These are phyloP conservation scores for Verticillium dahliae DNA, from an alignment of 2,329 filamentous ascomycete species.

Conservation along the genomic window DNA sequence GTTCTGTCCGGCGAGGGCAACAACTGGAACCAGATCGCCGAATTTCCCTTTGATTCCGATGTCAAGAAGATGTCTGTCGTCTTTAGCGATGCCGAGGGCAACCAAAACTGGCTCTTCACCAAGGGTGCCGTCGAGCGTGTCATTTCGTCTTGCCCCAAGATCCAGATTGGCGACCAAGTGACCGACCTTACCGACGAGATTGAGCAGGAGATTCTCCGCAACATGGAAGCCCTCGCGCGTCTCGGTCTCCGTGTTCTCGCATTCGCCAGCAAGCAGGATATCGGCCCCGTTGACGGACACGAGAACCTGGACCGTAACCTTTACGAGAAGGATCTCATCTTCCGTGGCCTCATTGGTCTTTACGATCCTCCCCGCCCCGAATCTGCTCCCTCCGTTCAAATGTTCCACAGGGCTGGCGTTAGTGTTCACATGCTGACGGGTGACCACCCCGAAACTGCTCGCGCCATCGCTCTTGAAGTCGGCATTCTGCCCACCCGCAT, in stretches of 20 bases:
- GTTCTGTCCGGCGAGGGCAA: conserved; percentile 42
- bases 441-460: conserved; percentile 59
- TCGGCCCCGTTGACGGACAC: conserved; percentile 23
- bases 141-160: conserved; percentile 52
- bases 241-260: conserved; percentile 65
- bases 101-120: conserved; percentile 46
- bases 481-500: conserved; percentile 52
- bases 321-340: conserved; percentile 55
- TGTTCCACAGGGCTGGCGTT: conserved; percentile 56
- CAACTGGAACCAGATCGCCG: conserved; percentile 52
- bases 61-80: conserved; percentile 75
- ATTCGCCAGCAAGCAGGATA: conserved; percentile 46
- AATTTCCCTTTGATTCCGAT: conserved; percentile 68
- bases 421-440: conserved; percentile 66
- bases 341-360: conserved; percentile 65
- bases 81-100: conserved; percentile 37
- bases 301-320: conserved; percentile 43
- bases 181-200: conserved; percentile 45
- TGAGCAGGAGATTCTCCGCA: conserved; percentile 50
- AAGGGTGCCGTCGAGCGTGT: conserved; percentile 67
- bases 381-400: conserved; percentile 50
- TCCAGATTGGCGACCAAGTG: conserved; percentile 36
- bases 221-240: conserved; percentile 62
- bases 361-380: conserved; percentile 67
- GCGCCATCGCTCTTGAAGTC: conserved; percentile 57